Evolutionary conservation across 2,329 filamentous ascomycete species (phyloP).

Genomic region (Xylariaceae sp.): DNA sequence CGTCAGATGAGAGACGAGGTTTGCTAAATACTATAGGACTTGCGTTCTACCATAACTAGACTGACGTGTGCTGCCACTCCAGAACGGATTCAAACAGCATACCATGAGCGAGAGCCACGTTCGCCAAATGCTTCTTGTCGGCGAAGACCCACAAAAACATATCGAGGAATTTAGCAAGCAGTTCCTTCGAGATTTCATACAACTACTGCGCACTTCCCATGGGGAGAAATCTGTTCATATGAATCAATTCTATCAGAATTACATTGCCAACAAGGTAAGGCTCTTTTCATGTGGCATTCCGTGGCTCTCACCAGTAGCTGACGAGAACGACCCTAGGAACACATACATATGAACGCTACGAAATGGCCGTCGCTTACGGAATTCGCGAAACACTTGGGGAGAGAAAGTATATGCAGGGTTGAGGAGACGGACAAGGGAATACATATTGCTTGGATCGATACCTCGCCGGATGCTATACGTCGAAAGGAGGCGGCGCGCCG

Average conservation of each 20-base stretch:
- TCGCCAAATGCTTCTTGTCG: conserved; percentile 81
- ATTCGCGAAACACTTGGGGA: conserved; percentile 79
- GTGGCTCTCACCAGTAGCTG: not conserved
- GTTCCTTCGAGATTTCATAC: conserved; percentile 74
- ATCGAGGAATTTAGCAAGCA: conserved; percentile 78
- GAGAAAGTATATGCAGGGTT: conserved; percentile 82
- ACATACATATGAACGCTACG: conserved; percentile 91
- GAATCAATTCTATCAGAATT: conserved; percentile 93
- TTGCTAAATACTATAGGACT: not conserved
- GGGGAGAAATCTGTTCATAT: conserved; percentile 84
- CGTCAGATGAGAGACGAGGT: conserved; percentile 15
- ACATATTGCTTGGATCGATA: conserved; percentile 86
- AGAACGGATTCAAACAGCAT: conserved; percentile 90
- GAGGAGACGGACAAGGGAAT: conserved; percentile 85
- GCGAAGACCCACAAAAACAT: conserved; percentile 77
- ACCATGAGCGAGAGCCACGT: conserved; percentile 47
- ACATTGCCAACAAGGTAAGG: conserved; percentile 66
- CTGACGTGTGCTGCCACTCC: conserved; percentile 52
- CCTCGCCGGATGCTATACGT: conserved; percentile 76
- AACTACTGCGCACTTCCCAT: conserved; percentile 73
- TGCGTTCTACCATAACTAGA: not conserved
- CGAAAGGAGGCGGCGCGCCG: conserved; percentile 74
- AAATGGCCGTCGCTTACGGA: conserved; percentile 84
- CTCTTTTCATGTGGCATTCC: not conserved
- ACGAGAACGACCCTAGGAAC: conserved; percentile 41